Percentiles rank a stretch among this genome's conserved stretches.
phyloP scores from a whole-genome alignment of 306 rosid species.

The Malus asiatica region DNA sequence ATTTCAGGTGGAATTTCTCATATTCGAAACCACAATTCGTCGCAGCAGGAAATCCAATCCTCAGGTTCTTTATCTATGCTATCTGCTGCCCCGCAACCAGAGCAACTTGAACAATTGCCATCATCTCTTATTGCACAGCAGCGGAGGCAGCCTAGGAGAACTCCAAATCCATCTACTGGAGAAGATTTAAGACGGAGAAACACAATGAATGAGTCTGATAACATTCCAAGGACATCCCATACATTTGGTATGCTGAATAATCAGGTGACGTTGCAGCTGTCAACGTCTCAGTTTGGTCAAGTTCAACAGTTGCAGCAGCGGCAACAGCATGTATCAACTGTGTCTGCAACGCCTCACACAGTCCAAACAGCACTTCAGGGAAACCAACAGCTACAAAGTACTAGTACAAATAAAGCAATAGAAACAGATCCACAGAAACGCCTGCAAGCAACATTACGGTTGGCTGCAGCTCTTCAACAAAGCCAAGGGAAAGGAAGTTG shows the following conservation, averaged over 20 bases:
- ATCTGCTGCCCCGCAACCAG: constrained; percentile 50
- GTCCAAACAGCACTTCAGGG: constrained; percentile 51
- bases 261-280: constrained; percentile 34
- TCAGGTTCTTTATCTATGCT: constrained; percentile 36
- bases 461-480: constrained; percentile 87
- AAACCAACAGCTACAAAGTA: constrained; percentile 37
- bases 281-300: constrained; percentile 50
- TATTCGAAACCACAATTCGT: constrained; percentile 27
- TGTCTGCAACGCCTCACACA: constrained; percentile 30
- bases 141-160: constrained; percentile 55
- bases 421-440: constrained; percentile 85
- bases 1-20: constrained; percentile 38
- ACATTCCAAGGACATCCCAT: constrained; percentile 37
- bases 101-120: constrained; percentile 75
- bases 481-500: constrained; percentile 81
- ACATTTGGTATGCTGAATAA: constrained; percentile 38
- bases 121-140: constrained; percentile 71
- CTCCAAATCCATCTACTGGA: constrained; percentile 16
- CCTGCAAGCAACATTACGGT: constrained; percentile 83
- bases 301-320: constrained; percentile 38
- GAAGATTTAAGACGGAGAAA: constrained; percentile 46
- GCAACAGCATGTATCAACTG: constrained; percentile 41
- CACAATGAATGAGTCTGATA: constrained; percentile 32
- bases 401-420: constrained; percentile 37
- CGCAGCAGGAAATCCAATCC: constrained; percentile 35